Evolutionary conservation across 768 basidiomycete species (phyloP).

Genomic region (Psilocybe subaeruginosa): DNA sequence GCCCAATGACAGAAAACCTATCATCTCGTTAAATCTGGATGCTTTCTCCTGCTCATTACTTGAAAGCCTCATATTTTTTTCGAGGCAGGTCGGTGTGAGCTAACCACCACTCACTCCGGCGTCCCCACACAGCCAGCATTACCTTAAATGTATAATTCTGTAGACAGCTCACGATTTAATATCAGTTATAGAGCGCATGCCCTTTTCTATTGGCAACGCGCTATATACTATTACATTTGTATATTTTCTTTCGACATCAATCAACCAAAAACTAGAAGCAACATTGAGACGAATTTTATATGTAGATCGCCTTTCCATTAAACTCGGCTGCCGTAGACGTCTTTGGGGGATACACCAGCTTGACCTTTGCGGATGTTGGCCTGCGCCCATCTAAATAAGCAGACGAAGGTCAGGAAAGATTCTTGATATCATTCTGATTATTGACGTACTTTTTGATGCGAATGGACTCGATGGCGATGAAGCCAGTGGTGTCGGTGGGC

Average conservation of each 20-base stretch:
- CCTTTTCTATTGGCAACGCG: background rate
- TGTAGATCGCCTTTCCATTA: slow-evolving; percentile 24
- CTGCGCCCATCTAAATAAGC: slow-evolving; percentile 72
- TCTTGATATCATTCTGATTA: background rate
- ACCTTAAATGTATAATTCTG: background rate
- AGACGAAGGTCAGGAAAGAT: background rate
- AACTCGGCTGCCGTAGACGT: slow-evolving; percentile 75
- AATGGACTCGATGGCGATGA: slow-evolving; percentile 97
- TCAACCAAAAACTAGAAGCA: background rate
- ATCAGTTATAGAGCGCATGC: background rate
- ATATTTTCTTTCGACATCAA: background rate
- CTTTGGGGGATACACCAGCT: slow-evolving; percentile 72
- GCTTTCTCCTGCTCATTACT: too few species aligned
- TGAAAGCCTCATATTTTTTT: too few species aligned
- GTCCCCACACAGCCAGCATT: too few species aligned
- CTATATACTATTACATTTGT: slow-evolving; percentile 9
- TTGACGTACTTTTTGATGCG: slow-evolving; percentile 89
- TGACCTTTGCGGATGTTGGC: slow-evolving; percentile 86
- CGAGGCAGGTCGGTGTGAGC: too few species aligned
- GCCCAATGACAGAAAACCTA: too few species aligned
- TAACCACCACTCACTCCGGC: too few species aligned
- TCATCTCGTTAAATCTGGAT: too few species aligned
- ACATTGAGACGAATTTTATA: background rate
- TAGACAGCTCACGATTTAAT: background rate
- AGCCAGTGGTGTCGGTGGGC: slow-evolving; percentile 92